Conservation (phyloP, 164 flowering plant genomes). For the Macadamia integrifolia region DNA sequence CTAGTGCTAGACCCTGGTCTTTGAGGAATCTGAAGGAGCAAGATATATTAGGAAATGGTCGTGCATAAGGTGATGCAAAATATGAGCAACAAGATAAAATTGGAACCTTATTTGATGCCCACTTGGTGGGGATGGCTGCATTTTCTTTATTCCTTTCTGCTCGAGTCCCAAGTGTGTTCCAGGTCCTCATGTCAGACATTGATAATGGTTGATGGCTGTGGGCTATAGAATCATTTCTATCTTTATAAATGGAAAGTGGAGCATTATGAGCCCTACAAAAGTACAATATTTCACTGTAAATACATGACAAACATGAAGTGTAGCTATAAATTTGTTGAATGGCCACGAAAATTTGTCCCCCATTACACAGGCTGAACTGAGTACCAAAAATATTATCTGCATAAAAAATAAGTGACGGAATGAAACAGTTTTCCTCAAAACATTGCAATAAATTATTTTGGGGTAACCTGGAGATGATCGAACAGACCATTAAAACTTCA, state of each 20-base stretch:
- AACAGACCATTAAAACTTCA: too few species aligned
- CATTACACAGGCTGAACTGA: too few species aligned
- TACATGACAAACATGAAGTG: neutral
- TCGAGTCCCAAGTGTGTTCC: conserved; percentile 65
- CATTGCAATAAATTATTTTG: too few species aligned
- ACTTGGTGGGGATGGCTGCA: conserved; percentile 61
- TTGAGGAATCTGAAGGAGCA: conserved; percentile 48
- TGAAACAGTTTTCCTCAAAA: too few species aligned
- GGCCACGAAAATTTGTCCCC: too few species aligned
- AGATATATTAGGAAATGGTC: neutral
- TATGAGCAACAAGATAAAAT: neutral
- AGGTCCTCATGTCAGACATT: conserved; percentile 34
- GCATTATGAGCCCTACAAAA: conserved; percentile 28
- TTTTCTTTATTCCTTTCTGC: conserved; percentile 89
- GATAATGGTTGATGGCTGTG: conserved; percentile 23
- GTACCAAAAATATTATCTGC: too few species aligned
- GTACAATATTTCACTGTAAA: neutral
- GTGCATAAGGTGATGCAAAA: neutral
- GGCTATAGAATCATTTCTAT: conserved; percentile 19
- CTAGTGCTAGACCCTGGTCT: conserved; percentile 37
- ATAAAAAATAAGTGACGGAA: too few species aligned
- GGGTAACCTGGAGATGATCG: too few species aligned
- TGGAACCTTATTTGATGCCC: conserved; percentile 72
- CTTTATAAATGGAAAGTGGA: conserved; percentile 54
- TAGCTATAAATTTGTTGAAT: too few species aligned